A percentile compares a stretch with the other conserved stretches of the same genome.
phyloP scores from a whole-genome alignment of 73 alveolate genomes.

The Stentor roeselii region DNA sequence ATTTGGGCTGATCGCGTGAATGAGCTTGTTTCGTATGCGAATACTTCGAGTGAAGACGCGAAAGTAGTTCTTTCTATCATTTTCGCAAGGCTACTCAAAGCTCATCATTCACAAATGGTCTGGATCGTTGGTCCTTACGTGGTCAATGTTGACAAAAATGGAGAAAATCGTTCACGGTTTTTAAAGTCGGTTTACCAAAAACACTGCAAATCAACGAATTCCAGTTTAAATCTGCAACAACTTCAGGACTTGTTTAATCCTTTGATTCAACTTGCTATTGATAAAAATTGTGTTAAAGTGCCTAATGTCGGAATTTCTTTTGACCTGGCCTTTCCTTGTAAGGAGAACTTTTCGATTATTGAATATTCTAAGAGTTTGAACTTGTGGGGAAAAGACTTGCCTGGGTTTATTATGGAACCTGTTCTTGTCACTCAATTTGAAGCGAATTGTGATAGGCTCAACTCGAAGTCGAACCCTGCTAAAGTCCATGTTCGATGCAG shows the following conservation, averaged over 20 bases:
- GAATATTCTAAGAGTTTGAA: background rate
- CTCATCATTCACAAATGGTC: conserved; percentile 26
- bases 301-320: too few relatives aligned
- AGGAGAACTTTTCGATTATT: background rate
- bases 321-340: background rate
- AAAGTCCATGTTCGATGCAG: conserved; percentile 60
- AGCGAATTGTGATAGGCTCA: too few relatives aligned
- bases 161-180: background rate
- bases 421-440: background rate
- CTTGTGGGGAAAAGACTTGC: background rate
- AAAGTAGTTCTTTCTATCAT: background rate
- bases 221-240: background rate
- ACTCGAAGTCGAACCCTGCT: conserved; percentile 68
- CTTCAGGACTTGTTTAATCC: background rate
- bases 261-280: background rate
- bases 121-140: conserved; percentile 2
- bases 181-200: background rate
- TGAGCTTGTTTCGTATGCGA: background rate
- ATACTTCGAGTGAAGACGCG: background rate
- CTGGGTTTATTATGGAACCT: background rate
- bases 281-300: background rate
- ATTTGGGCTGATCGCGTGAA: conserved; percentile 21
- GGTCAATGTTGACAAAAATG: background rate
- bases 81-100: background rate
- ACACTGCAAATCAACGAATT: background rate